These are phyloP conservation scores for Ganoderma lucidum DNA, from an alignment of 1,284 basidiomycete species.

Conservation along the genomic window DNA sequence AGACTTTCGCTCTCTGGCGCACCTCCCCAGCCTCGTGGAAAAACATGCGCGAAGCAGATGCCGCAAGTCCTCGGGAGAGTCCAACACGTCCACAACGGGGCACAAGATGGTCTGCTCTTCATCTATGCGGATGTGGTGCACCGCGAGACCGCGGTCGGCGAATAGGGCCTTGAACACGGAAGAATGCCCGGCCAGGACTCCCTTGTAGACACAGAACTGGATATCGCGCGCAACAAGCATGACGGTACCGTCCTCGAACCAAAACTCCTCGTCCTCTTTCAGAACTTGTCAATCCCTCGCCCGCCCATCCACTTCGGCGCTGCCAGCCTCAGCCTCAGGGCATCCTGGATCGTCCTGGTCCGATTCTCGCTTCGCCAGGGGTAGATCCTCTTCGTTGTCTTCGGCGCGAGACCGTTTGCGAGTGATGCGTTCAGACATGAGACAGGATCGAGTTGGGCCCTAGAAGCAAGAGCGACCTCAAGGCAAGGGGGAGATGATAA, in stretches of 20 bases:
- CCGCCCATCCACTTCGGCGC: not conserved
- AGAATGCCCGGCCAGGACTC: slow-evolving; percentile 15
- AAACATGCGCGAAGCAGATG: slow-evolving; percentile 13
- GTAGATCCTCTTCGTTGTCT: not conserved
- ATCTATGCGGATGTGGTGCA: not conserved
- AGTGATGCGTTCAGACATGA: not conserved
- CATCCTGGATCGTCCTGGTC: not conserved
- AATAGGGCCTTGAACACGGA: slow-evolving; percentile 22
- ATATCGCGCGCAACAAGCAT: slow-evolving; percentile 18
- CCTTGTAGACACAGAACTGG: slow-evolving; percentile 18
- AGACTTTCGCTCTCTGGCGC: not conserved
- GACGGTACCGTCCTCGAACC: slow-evolving; percentile 23
- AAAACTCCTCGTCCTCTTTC: slow-evolving; percentile 18
- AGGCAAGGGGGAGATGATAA: not conserved
- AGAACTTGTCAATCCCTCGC: not conserved
- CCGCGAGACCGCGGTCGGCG: not conserved
- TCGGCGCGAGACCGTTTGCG: not conserved
- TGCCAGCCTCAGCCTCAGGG: not conserved
- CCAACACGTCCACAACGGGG: slow-evolving; percentile 1
- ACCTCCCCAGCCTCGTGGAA: not conserved
- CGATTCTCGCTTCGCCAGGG: not conserved
- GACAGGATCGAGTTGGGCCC: not conserved
- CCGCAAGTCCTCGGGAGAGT: slow-evolving; percentile 13
- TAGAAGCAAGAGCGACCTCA: not conserved
- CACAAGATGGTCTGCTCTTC: not conserved